These are phyloP conservation scores for Spizellomyces sp. DNA, from an alignment of 192 early-diverging fungal species.

Conservation along the genomic window DNA sequence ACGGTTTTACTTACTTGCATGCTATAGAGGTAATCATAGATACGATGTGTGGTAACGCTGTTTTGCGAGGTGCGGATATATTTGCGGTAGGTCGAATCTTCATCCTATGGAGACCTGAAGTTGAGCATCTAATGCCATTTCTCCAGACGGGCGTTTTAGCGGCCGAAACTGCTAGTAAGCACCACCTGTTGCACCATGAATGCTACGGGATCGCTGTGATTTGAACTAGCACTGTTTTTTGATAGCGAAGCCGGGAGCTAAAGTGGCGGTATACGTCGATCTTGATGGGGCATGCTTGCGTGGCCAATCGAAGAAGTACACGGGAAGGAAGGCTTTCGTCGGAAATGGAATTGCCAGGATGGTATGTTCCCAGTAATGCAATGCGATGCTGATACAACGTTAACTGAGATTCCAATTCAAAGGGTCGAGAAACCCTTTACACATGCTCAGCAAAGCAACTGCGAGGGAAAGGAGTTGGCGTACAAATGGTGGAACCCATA, in stretches of 20 bases:
- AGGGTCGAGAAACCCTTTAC: slow-evolving; percentile 20
- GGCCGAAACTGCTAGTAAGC: slow-evolving; percentile 14
- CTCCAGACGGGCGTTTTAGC: slow-evolving; percentile 15
- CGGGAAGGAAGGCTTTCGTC: slow-evolving; percentile 4
- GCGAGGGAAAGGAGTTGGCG: slow-evolving; percentile 6
- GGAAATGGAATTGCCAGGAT: slow-evolving; percentile 22
- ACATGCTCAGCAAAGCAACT: slow-evolving; percentile 9
- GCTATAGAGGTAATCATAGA: slow-evolving; percentile 24
- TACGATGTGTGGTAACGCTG: slow-evolving; percentile 23
- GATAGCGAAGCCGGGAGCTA: slow-evolving; percentile 17
- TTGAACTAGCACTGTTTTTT: neutral
- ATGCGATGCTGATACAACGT: neutral
- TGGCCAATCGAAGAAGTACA: slow-evolving; percentile 10
- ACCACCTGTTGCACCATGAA: neutral
- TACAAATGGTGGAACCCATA: slow-evolving; percentile 14
- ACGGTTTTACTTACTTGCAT: neutral
- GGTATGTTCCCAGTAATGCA: slow-evolving; percentile 2
- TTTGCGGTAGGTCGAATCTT: slow-evolving; percentile 21
- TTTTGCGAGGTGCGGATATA: slow-evolving; percentile 20
- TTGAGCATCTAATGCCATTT: neutral
- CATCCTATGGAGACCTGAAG: neutral
- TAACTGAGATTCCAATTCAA: neutral
- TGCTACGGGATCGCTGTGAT: neutral
- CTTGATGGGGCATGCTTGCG: slow-evolving; percentile 18
- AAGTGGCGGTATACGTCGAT: slow-evolving; percentile 21